phyloP scores from a whole-genome alignment of 148 eudicot genomes.

The Selenicereus undatus region DNA sequence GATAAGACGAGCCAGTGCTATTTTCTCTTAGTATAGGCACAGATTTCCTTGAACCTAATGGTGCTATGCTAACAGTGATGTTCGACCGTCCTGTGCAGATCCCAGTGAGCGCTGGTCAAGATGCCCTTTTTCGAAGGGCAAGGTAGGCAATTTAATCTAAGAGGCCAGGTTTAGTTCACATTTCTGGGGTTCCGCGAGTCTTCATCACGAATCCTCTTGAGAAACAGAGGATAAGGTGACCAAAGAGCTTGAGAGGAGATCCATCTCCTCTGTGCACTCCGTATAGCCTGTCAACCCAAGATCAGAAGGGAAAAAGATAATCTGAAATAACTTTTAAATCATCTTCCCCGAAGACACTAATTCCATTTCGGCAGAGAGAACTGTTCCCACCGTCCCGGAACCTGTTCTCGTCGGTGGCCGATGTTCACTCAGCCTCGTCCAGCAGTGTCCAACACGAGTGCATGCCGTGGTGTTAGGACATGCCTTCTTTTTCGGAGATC shows the following conservation, averaged over 20 bases:
- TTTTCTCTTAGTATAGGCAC: not conserved
- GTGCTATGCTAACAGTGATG: not conserved
- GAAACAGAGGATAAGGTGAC: not conserved
- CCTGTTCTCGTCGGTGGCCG: not conserved
- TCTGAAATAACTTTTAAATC: too few relatives aligned
- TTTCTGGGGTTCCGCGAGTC: not conserved
- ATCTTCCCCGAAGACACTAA: too few relatives aligned
- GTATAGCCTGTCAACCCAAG: too few relatives aligned
- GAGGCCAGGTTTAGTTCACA: not conserved
- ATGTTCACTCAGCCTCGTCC: too few relatives aligned
- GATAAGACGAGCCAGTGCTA: not conserved
- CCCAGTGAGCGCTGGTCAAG: not conserved
- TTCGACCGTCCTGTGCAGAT: constrained; percentile 18
- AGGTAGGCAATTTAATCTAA: not conserved
- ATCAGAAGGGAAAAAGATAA: too few relatives aligned
- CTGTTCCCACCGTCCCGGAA: not conserved
- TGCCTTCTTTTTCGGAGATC: not conserved
- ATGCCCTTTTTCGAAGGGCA: not conserved
- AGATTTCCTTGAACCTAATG: not conserved
- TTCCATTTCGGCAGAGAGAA: not conserved
- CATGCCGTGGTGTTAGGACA: too few relatives aligned
- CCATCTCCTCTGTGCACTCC: too few relatives aligned
- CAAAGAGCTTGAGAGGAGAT: not conserved
- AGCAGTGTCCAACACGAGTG: too few relatives aligned
- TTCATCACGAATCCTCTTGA: not conserved